A percentile compares a stretch with the other conserved stretches of the same genome.
Evolutionary conservation across 257 asterid genomes (phyloP).

Genomic region (Jacaranda copaia): DNA sequence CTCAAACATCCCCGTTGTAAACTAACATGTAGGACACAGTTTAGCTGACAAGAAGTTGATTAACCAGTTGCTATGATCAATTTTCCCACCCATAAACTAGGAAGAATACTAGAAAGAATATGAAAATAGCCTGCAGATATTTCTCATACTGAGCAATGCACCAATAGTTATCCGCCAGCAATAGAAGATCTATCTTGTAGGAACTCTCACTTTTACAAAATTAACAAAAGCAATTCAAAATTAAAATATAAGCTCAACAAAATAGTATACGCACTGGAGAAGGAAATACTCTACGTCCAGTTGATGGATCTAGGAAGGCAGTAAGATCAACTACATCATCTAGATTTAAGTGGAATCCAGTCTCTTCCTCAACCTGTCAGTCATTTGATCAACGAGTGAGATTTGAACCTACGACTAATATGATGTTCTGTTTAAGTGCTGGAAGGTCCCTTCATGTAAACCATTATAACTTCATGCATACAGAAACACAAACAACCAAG

Average conservation of each 20-base stretch:
- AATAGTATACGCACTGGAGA: constrained; percentile 65
- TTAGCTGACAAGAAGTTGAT: neutral
- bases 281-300: constrained; percentile 75
- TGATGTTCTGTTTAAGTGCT: constrained; percentile 3
- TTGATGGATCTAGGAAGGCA: constrained; percentile 73
- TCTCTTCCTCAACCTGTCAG: constrained; percentile 94
- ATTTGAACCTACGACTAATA: constrained; percentile 1
- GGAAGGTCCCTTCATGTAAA: neutral
- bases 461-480: neutral
- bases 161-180: neutral
- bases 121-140: neutral
- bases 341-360: constrained; percentile 70
- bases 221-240: neutral
- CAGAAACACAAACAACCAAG: neutral
- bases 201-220: neutral
- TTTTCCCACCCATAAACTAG: neutral
- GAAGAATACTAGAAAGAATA: no score
- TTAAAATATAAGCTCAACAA: neutral
- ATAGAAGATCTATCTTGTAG: neutral
- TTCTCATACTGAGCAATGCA: neutral
- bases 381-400: constrained; percentile 31
- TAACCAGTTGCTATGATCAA: neutral
- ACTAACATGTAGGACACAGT: neutral
- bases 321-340: constrained; percentile 84
- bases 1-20: neutral